Conservation (phyloP, 192 early-diverging fungal genomes). For the Diversispora epigaea region DNA sequence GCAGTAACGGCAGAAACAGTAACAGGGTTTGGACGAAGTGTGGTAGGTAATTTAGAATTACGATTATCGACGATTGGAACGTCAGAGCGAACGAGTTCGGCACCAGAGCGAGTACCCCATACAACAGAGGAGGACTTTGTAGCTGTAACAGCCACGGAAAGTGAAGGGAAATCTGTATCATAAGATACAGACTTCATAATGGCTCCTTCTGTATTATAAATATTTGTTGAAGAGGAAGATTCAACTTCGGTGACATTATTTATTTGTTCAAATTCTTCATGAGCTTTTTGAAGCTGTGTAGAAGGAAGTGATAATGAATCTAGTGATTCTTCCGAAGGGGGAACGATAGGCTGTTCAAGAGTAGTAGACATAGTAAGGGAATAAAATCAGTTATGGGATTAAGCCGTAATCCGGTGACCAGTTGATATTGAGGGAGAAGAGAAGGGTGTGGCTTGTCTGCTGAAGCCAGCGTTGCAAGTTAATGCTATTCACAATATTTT, state of each 20-base stretch:
- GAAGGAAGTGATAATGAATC: neutral
- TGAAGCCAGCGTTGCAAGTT: slow-evolving; percentile 30
- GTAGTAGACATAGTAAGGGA: neutral
- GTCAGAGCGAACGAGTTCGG: neutral
- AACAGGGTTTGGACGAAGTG: no score
- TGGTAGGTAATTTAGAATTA: neutral
- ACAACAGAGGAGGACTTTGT: neutral
- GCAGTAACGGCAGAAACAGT: neutral
- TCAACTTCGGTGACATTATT: neutral
- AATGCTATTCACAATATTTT: no score
- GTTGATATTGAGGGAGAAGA: slow-evolving; percentile 2
- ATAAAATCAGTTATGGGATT: slow-evolving; percentile 21
- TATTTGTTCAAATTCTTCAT: slow-evolving; percentile 18
- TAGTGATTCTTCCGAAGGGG: neutral
- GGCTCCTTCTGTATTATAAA: neutral
- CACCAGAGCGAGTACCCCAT: slow-evolving; percentile 18
- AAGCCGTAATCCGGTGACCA: slow-evolving; percentile 22
- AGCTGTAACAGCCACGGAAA: neutral
- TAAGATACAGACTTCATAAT: neutral
- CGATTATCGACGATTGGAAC: neutral
- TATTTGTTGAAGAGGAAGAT: neutral
- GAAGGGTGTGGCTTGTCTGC: slow-evolving; percentile 9
- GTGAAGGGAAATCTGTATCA: slow-evolving; percentile 21
- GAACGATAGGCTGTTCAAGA: neutral
- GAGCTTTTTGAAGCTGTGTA: slow-evolving; percentile 6